Base-by-base conservation (phyloP, 1,139 yeast genomes). In the Lizanozyma gosingica region DNA sequence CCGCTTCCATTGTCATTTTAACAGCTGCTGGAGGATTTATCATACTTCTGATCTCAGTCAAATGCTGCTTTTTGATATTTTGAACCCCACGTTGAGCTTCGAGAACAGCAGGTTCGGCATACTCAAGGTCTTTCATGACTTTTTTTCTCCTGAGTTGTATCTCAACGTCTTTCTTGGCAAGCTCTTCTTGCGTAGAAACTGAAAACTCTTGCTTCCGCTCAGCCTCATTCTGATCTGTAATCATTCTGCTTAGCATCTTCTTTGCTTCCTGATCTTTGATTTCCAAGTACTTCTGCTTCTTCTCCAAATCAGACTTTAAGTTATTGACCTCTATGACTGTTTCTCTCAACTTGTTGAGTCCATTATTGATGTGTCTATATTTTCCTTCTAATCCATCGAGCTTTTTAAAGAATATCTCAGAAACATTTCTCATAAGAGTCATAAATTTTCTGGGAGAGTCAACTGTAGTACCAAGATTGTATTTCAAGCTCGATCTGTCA, bases 131-230 rank as follows among this genome's bases (percentile, higher is more conserved):
- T 8, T 60, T 57, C 60, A 78, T 56, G 0, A 87, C 96, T 3
- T 56, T 51, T 2, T 59, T 57, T 45, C 76, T 71, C 34, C 95
- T 71, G n/a, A 57, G 62, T 2, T 67, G 63, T 14, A 90, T 76
- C 43, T 76, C 78, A 3, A 56, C 53, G 43, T 86, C 94, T 51
- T 87, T 95, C 39, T 70, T 67, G 35, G 72, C 78, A 37, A 90
- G 65, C 14, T 86, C 83, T 33, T 71, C 74, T 51, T 83, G 88
- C 8, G 92, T 83, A 38, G 78, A 83, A 11, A 84, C 65, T 0
- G 96, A 86, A 15, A 94, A 90, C 45, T 84, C 95, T 44, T 83
- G 85, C 48, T 83, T 86, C 44, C 96, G 66, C 56, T 92, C 97
- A 0, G 97, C 94, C 52, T 88, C 95, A 54, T 86, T 88, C 54